Conservation (phyloP, 768 basidiomycete genomes). For the Termitomyces sp. region DNA sequence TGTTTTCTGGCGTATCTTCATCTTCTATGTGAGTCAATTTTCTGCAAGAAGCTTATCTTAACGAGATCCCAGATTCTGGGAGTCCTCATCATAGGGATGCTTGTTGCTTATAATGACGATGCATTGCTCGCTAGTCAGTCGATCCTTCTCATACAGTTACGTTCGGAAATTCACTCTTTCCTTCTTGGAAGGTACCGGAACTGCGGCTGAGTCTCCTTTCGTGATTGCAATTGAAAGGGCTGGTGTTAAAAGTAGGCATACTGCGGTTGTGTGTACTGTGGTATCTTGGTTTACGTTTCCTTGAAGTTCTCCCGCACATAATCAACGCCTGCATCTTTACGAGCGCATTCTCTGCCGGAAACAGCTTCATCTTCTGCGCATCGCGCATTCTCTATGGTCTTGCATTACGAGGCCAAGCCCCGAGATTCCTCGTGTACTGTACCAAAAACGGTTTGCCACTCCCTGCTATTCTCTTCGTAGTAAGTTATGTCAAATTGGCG, state of each 20-base stretch:
- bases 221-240: slow-evolving; percentile 75
- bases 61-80: slow-evolving; percentile 48
- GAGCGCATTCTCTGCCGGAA: slow-evolving; percentile 67
- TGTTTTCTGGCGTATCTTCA: slow-evolving; percentile 74
- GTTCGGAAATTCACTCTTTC: neutral
- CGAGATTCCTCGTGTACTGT: slow-evolving; percentile 35
- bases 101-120: slow-evolving; percentile 65
- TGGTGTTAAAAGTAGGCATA: slow-evolving; percentile 52
- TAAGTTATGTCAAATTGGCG: slow-evolving; percentile 14
- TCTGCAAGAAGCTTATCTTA: neutral
- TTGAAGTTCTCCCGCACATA: slow-evolving; percentile 52
- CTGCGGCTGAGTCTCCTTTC: slow-evolving; percentile 78
- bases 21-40: slow-evolving; percentile 58
- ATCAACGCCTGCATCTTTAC: slow-evolving; percentile 73
- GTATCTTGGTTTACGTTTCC: neutral
- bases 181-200: slow-evolving; percentile 33
- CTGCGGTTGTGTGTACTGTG: neutral
- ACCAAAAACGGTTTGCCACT: slow-evolving; percentile 46
- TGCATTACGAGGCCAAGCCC: slow-evolving; percentile 47
- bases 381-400: slow-evolving; percentile 51
- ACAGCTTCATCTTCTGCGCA: slow-evolving; percentile 55
- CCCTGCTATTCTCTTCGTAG: slow-evolving; percentile 28
- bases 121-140: slow-evolving; percentile 36
- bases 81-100: slow-evolving; percentile 71
- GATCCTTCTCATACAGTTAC: neutral